phyloP scores from a whole-genome alignment of 2,329 filamentous ascomycete species.

The Neodidymelliopsis sp. region DNA sequence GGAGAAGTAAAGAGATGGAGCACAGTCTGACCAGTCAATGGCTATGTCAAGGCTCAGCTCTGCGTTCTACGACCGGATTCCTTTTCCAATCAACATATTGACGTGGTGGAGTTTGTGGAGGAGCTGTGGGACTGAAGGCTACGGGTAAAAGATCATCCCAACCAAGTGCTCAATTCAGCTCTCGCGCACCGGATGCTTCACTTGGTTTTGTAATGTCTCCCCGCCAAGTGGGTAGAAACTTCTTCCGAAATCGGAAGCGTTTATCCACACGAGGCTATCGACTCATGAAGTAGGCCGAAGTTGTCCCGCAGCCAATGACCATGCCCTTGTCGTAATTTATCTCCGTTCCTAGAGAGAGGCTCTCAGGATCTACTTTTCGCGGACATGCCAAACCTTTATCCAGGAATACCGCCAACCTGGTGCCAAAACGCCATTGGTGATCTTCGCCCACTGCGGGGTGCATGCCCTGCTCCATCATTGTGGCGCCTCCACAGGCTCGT shows the following conservation, averaged over 20 bases:
- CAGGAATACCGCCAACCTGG: conserved; percentile 1
- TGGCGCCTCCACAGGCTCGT: conserved; percentile 7
- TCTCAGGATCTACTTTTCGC: conserved; percentile 1
- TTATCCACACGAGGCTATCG: conserved; percentile 13
- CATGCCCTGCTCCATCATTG: conserved; percentile 10
- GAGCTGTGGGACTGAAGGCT: background rate
- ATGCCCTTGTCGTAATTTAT: conserved; percentile 1
- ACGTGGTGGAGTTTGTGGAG: conserved; percentile 19
- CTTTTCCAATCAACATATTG: conserved; percentile 14
- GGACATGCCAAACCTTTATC: conserved; percentile 9
- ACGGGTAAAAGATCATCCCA: conserved; percentile 15
- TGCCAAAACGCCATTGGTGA: conserved; percentile 10
- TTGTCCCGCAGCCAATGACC: conserved; percentile 7
- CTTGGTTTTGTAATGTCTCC: conserved; percentile 4
- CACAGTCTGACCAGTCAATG: background rate
- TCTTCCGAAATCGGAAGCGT: conserved; percentile 21
- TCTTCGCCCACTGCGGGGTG: conserved; percentile 14
- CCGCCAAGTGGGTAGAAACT: conserved; percentile 15
- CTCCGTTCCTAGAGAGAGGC: conserved; percentile 4
- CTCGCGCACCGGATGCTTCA: conserved; percentile 7
- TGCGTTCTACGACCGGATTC: conserved; percentile 7
- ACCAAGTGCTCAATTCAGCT: conserved; percentile 1
- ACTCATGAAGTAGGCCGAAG: conserved; percentile 1
- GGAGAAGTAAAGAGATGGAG: conserved; percentile 1
- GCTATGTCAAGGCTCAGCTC: conserved; percentile 3